A percentile compares a stretch with the other conserved stretches of the same genome.
Conservation (phyloP, 805 yeast species). For the Candida maesae region DNA sequence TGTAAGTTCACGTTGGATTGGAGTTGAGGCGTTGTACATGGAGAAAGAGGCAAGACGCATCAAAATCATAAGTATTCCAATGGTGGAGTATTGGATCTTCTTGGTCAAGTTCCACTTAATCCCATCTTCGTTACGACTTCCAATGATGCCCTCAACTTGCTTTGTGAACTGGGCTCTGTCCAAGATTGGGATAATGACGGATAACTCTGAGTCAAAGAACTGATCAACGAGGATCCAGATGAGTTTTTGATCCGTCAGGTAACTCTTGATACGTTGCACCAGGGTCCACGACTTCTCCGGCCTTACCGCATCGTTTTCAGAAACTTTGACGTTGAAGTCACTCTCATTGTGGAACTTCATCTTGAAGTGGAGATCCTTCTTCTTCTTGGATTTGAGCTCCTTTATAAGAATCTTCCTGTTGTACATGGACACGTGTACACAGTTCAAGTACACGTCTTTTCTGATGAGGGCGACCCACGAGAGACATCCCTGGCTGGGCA, state of each 20-base stretch:
- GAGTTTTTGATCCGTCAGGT: conserved; percentile 18
- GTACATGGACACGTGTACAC: conserved; percentile 12
- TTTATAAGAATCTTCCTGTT: conserved; percentile 6
- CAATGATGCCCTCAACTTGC: conserved; percentile 15
- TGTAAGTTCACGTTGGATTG: conserved; percentile 3
- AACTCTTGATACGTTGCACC: conserved; percentile 1
- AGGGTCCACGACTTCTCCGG: conserved; percentile 1
- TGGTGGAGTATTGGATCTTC: conserved; percentile 17
- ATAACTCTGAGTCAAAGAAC: conserved; percentile 24
- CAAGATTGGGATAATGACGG: conserved; percentile 19
- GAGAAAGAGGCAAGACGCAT: conserved; percentile 25
- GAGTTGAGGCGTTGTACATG: conserved; percentile 20
- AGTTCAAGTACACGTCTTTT: conserved; percentile 24
- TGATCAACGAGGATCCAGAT: conserved; percentile 25
- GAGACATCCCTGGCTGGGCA: conserved; percentile 21
- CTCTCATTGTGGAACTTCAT: conserved; percentile 6
- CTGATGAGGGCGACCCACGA: conserved; percentile 25
- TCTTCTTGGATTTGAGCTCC: background rate
- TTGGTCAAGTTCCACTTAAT: conserved; percentile 15
- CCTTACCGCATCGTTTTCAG: background rate
- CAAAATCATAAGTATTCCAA: conserved; percentile 20
- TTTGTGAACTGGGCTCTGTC: conserved; percentile 18
- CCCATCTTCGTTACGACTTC: conserved; percentile 8
- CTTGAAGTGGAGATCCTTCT: conserved; percentile 4
- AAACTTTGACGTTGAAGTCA: conserved; percentile 7